Conservation (phyloP, 129 eudicot genomes). For the sunflower (Helianthus annuus) region DNA sequence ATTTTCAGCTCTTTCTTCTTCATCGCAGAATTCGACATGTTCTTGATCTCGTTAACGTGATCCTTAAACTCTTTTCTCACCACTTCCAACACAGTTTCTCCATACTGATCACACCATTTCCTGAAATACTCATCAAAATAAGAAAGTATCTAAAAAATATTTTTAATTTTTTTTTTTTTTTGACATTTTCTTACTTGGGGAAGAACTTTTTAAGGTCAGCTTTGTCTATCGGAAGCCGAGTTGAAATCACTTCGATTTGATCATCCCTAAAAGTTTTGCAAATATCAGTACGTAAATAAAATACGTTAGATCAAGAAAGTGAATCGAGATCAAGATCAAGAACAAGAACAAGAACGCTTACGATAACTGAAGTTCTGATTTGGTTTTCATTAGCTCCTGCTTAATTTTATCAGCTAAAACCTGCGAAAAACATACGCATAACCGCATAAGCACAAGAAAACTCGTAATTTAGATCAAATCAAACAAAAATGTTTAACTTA, state of each 20-base stretch:
- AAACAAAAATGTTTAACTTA: neutral
- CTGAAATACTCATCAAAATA: constrained; percentile 31
- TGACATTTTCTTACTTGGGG: constrained; percentile 53
- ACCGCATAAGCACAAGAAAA: constrained; percentile 19
- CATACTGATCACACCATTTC: constrained; percentile 78
- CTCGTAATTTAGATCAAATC: neutral
- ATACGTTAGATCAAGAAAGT: constrained; percentile 6
- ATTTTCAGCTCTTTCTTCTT: constrained; percentile 36
- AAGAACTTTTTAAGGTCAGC: constrained; percentile 76
- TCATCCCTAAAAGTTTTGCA: constrained; percentile 51
- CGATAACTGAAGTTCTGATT: constrained; percentile 69
- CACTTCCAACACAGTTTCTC: constrained; percentile 65
- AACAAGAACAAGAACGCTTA: constrained; percentile 36
- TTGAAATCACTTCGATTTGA: constrained; percentile 75
- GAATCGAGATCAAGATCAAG: neutral
- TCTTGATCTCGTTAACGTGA: constrained; percentile 67
- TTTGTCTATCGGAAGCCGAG: constrained; percentile 87
- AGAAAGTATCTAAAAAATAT: neutral
- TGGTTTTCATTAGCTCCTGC: constrained; percentile 64
- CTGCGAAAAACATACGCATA: constrained; percentile 32
- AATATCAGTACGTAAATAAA: neutral
- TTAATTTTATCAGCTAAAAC: constrained; percentile 68
- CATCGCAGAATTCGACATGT: constrained; percentile 33
- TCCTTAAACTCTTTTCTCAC: constrained; percentile 77
- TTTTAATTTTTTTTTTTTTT: neutral